Conservation (phyloP, 1,139 yeast genomes). For the Scheffersomyces illinoinensis region DNA sequence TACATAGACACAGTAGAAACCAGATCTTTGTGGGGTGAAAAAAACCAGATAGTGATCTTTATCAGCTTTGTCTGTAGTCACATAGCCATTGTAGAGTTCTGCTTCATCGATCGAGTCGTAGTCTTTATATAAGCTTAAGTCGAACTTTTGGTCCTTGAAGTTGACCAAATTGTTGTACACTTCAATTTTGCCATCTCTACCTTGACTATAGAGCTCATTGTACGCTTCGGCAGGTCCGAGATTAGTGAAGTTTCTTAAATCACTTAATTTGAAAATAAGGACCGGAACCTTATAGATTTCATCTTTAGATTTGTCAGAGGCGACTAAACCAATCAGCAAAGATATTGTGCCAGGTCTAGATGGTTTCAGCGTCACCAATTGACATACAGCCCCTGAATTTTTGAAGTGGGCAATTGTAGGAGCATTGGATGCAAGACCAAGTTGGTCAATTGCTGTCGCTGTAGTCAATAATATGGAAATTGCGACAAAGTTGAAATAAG, state of each 20-base stretch:
- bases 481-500: neutral
- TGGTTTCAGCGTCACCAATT: neutral
- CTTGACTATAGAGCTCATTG: conserved; percentile 7
- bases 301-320: too few relatives aligned
- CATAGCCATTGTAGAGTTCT: conserved; percentile 9
- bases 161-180: conserved; percentile 15
- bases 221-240: conserved; percentile 21
- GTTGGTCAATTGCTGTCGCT: neutral
- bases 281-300: conserved; percentile 19
- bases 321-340: too few relatives aligned
- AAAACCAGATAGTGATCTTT: conserved; percentile 6
- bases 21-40: conserved; percentile 23
- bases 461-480: neutral
- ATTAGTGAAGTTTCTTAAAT: conserved; percentile 22
- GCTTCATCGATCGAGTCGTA: conserved; percentile 4
- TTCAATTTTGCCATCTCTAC: conserved; percentile 6
- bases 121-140: conserved; percentile 3
- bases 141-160: conserved; percentile 5
- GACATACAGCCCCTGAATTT: neutral
- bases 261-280: conserved; percentile 26
- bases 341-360: neutral
- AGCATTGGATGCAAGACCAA: neutral
- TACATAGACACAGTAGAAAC: conserved; percentile 36
- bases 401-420: neutral
- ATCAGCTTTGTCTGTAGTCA: conserved; percentile 8